Evolutionary conservation across 257 asterid species (phyloP).

Genomic region (Solanum chmielewskii): DNA sequence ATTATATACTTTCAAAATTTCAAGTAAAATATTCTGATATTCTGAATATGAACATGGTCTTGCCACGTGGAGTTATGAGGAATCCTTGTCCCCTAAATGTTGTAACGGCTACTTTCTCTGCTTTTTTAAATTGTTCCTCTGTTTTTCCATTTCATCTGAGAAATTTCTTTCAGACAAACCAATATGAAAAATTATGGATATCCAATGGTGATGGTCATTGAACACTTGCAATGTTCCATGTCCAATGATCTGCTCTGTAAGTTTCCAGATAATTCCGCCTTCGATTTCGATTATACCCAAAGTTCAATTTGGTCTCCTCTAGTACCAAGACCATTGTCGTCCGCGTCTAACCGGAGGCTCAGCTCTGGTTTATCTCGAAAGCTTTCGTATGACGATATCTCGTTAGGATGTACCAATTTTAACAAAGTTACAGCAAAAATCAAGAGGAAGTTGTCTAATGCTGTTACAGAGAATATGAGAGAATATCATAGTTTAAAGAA

Average conservation of each 20-base stretch:
- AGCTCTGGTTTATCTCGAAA: constrained; percentile 18
- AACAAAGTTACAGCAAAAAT: constrained; percentile 32
- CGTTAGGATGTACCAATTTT: constrained; percentile 1
- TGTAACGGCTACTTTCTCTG: constrained; percentile 1
- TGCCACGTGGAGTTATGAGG: neutral
- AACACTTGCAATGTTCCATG: constrained; percentile 70
- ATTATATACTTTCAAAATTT: no score
- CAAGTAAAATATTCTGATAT: neutral
- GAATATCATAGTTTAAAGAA: constrained; percentile 28
- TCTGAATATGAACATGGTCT: neutral
- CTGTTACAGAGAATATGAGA: constrained; percentile 21
- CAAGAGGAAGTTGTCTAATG: constrained; percentile 41
- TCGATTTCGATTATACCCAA: constrained; percentile 80
- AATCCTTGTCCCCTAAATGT: neutral
- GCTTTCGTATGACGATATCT: constrained; percentile 22
- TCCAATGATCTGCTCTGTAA: constrained; percentile 61
- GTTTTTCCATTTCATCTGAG: neutral
- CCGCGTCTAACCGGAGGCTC: neutral
- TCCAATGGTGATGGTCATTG: constrained; percentile 43
- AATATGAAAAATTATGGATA: neutral
- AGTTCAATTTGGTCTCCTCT: constrained; percentile 95
- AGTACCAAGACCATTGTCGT: constrained; percentile 26
- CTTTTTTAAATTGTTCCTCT: neutral
- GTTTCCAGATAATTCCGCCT: constrained; percentile 77
- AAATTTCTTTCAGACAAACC: neutral